These are phyloP conservation scores for Clausena lansium DNA, from an alignment of 345 rosid species.

Conservation along the genomic window DNA sequence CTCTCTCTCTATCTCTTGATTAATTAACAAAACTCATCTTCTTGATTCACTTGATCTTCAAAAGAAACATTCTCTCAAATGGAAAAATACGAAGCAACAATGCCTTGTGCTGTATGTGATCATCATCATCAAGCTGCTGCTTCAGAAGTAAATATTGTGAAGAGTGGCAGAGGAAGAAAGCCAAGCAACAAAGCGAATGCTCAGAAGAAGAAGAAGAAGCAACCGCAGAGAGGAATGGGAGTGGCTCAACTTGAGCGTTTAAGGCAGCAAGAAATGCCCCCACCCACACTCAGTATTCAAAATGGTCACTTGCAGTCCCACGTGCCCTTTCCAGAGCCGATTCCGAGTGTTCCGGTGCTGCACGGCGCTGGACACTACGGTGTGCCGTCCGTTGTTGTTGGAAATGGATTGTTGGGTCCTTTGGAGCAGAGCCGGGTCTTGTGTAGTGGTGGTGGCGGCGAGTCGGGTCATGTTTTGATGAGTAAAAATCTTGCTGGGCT, in stretches of 20 bases:
- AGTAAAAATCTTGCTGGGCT: constrained; percentile 33
- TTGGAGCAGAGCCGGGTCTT: constrained; percentile 19
- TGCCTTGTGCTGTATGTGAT: neutral
- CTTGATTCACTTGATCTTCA: neutral
- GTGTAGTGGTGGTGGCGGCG: constrained; percentile 23
- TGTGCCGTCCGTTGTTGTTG: constrained; percentile 11
- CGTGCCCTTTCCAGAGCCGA: constrained; percentile 13
- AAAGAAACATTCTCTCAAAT: neutral
- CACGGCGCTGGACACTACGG: constrained; percentile 32
- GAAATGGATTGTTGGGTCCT: constrained; percentile 25
- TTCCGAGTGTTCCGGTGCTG: constrained; percentile 30
- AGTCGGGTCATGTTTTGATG: constrained; percentile 37
- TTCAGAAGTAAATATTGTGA: neutral
- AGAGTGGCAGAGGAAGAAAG: constrained; percentile 4
- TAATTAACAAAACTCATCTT: neutral
- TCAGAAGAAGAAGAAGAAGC: constrained; percentile 64
- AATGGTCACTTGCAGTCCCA: neutral
- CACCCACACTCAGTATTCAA: neutral
- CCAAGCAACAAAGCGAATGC: constrained; percentile 21
- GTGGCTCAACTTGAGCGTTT: constrained; percentile 65
- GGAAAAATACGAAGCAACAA: neutral
- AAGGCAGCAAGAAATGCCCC: constrained; percentile 35
- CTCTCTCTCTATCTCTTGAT: neutral
- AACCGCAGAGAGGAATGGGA: constrained; percentile 72
- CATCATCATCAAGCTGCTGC: neutral